Base-by-base conservation (phyloP, 2,329 filamentous ascomycete species). In the Sarocladiaceae sp. region DNA sequence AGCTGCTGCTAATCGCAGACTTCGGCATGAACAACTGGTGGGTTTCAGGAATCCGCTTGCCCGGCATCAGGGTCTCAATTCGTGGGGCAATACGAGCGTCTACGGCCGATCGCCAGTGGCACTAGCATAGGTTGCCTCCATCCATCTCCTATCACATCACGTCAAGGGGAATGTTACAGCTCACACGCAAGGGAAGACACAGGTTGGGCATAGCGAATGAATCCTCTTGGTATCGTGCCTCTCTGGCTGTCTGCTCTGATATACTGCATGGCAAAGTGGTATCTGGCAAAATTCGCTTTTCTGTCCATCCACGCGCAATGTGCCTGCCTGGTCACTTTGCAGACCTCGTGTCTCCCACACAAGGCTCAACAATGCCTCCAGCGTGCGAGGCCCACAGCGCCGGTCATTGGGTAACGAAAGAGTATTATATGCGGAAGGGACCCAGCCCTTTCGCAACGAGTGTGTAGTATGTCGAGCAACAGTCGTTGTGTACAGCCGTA, bases 391-490 rank as follows among this genome's bases (percentile, higher is more conserved):
- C 21, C 21, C n/a, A 41, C 23, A 27, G 37, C 20, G 12, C 19
- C 37, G n/a, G 29, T 41, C 29, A 41, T 15, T 41, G 37, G 19
- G 34, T 41, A 41, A 18, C 23, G 37, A 41, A 24, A 19, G 19
- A n/a, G 37, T 27, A 41, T 41, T 41, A 41, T 41, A 19, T 41
- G 15, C 29, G 37, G 15, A 27, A 41, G 37, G 37, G 37, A n/a
- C 37, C 37, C 37, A 41, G 37, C 37, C 37, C 37, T 41, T n/a
- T 41, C 23, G 23, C 23, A 41, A 41, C 21, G 37, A 41, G 24
- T 41, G 37, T 41, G n/a, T 41, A 41, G 37, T n/a, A n/a, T n/a
- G n/a, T n/a, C n/a, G n/a, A 21, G 23, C 37, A 15, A 41, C n/a
- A 23, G 19, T 27, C 9, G 37, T 29, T 24, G 15, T 41, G 16